These are phyloP conservation scores for Heterococcus sp. DNA, from an alignment of 108 stramenopile genomes.

Conservation along the genomic window DNA sequence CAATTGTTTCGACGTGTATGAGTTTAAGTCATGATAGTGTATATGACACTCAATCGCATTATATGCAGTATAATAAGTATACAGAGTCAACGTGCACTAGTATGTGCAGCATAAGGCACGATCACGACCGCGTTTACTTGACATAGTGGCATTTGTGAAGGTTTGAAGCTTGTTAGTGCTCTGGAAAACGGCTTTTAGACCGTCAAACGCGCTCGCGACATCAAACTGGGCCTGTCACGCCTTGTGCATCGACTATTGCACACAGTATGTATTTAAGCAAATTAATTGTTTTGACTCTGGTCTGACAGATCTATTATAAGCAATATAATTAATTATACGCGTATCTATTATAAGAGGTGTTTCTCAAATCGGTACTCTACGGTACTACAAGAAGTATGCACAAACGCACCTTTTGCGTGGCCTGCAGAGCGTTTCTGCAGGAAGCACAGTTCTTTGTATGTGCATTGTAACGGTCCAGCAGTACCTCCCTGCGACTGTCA, in stretches of 20 bases:
- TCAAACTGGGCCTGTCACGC: neutral
- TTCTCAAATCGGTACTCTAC: neutral
- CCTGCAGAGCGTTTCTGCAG: neutral
- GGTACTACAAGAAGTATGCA: neutral
- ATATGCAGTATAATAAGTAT: too few relatives aligned
- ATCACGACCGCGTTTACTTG: too few relatives aligned
- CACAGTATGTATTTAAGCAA: neutral
- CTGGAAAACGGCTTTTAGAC: too few relatives aligned
- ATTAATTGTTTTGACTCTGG: neutral
- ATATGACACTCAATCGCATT: too few relatives aligned
- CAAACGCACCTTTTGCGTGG: neutral
- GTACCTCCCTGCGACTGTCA: neutral
- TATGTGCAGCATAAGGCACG: too few relatives aligned
- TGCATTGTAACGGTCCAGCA: constrained; percentile 8
- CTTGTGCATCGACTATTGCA: neutral
- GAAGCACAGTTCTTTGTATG: constrained; percentile 39
- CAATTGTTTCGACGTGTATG: too few relatives aligned
- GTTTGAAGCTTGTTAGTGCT: too few relatives aligned
- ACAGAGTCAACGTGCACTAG: too few relatives aligned
- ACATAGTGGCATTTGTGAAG: too few relatives aligned
- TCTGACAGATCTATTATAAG: neutral
- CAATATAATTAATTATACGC: neutral
- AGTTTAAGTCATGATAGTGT: too few relatives aligned
- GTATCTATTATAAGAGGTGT: neutral
- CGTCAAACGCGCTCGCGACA: too few relatives aligned